phyloP scores from a whole-genome alignment of 1,284 basidiomycete species.

The Moniliella sp. region DNA sequence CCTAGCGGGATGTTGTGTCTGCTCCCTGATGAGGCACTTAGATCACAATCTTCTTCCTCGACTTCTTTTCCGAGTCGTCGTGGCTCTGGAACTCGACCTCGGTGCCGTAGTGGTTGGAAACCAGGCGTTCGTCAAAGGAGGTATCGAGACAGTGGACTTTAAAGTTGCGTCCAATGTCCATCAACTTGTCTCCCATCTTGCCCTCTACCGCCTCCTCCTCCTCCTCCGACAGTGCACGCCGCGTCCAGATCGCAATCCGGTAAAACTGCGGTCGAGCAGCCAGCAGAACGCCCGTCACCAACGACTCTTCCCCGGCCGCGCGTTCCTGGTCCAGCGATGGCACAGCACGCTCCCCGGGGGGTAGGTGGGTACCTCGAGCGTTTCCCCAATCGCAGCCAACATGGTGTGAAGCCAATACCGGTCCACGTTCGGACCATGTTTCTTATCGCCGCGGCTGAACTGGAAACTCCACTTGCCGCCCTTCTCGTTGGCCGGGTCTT shows the following conservation, averaged over 20 bases:
- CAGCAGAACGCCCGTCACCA: constrained; percentile 54
- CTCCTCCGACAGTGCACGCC: constrained; percentile 41
- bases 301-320: constrained; percentile 10
- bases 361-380: too few relatives aligned
- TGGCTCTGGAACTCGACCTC: constrained; percentile 85
- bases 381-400: too few relatives aligned
- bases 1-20: too few relatives aligned
- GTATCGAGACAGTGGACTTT: too few relatives aligned
- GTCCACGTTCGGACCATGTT: too few relatives aligned
- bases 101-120: constrained; percentile 68
- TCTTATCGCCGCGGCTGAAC: constrained; percentile 60
- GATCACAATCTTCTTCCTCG: constrained; percentile 52
- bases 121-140: too few relatives aligned
- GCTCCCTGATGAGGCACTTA: too few relatives aligned
- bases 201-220: constrained; percentile 41
- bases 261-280: constrained; percentile 84
- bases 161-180: constrained; percentile 59
- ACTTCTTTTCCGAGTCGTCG: constrained; percentile 88
- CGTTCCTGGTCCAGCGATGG: constrained; percentile 10
- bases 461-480: constrained; percentile 86
- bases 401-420: too few relatives aligned
- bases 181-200: constrained; percentile 47
- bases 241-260: constrained; percentile 88
- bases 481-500: constrained; percentile 67
- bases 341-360: too few relatives aligned